These are phyloP conservation scores for Suaeda aralocaspica DNA, from an alignment of 148 eudicot species.

Conservation along the genomic window DNA sequence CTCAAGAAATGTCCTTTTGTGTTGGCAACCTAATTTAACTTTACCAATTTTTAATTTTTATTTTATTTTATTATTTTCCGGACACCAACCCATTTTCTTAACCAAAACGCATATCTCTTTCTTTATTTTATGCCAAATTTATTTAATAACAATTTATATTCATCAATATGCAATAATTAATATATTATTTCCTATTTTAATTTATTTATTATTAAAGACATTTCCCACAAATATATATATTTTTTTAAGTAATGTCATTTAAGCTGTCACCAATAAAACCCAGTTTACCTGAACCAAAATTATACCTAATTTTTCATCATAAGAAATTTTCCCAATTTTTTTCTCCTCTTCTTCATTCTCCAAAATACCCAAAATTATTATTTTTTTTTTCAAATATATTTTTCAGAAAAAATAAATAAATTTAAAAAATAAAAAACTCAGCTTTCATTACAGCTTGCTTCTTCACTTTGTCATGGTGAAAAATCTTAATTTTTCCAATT, in stretches of 20 bases:
- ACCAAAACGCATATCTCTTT: constrained; percentile 64
- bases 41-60: constrained; percentile 52
- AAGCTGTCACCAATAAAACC: constrained; percentile 33
- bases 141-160: constrained; percentile 24
- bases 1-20: constrained; percentile 65
- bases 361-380: constrained; percentile 15
- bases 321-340: constrained; percentile 17
- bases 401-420: constrained; percentile 9
- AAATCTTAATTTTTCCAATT: too few species aligned
- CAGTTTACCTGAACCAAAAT: constrained; percentile 43
- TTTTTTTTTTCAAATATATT: constrained; percentile 19
- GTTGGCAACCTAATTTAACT: constrained; percentile 99
- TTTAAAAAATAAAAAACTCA: constrained; percentile 12
- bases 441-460: constrained; percentile 15
- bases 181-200: constrained; percentile 34
- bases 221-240: constrained; percentile 32
- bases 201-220: constrained; percentile 37
- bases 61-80: constrained; percentile 40
- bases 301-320: constrained; percentile 36
- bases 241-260: constrained; percentile 25
- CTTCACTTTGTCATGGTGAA: constrained; percentile 26
- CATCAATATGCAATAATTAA: constrained; percentile 46
- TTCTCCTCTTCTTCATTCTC: constrained; percentile 1
- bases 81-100: constrained; percentile 74
- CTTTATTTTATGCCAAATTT: constrained; percentile 40